A percentile compares a stretch with the other conserved stretches of the same genome.
Conservation (phyloP, 164 flowering plant genomes). For the Umbellularia californica region DNA sequence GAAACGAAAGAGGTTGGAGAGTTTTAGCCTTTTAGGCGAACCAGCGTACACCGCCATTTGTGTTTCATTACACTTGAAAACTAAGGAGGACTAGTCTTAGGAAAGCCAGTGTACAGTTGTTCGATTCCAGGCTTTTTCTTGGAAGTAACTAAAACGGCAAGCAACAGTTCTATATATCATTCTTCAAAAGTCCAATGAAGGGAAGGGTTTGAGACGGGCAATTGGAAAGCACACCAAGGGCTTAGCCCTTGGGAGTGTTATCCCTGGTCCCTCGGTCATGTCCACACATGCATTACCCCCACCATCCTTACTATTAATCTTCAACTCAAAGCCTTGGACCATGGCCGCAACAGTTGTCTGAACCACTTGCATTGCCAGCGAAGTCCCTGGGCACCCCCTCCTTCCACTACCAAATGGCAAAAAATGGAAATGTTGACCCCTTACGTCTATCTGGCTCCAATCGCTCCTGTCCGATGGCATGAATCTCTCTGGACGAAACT, state of each 20-base stretch:
- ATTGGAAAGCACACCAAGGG: constrained; percentile 22
- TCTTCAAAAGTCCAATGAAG: neutral
- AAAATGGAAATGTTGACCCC: constrained; percentile 41
- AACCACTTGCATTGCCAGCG: constrained; percentile 31
- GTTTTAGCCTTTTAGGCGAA: no score
- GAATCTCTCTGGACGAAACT: constrained; percentile 63
- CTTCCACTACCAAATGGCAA: constrained; percentile 58
- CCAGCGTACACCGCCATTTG: no score
- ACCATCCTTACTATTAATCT: constrained; percentile 13
- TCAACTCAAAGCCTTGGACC: constrained; percentile 59
- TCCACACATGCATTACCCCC: constrained; percentile 15
- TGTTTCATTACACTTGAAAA: no score
- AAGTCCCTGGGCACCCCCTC: constrained; percentile 47
- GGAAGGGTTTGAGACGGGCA: constrained; percentile 13
- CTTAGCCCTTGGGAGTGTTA: constrained; percentile 34
- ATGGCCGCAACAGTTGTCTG: constrained; percentile 29
- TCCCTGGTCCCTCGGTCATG: constrained; percentile 36
- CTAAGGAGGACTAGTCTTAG: no score
- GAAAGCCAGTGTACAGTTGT: no score
- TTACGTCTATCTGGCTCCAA: constrained; percentile 12
- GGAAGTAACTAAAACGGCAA: no score
- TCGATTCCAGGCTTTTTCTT: no score
- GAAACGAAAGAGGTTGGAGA: no score
- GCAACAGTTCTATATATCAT: no score
- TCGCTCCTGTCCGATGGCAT: constrained; percentile 17